Base-by-base conservation (phyloP, 441 rosid species). In the Biscutella laevigata region DNA sequence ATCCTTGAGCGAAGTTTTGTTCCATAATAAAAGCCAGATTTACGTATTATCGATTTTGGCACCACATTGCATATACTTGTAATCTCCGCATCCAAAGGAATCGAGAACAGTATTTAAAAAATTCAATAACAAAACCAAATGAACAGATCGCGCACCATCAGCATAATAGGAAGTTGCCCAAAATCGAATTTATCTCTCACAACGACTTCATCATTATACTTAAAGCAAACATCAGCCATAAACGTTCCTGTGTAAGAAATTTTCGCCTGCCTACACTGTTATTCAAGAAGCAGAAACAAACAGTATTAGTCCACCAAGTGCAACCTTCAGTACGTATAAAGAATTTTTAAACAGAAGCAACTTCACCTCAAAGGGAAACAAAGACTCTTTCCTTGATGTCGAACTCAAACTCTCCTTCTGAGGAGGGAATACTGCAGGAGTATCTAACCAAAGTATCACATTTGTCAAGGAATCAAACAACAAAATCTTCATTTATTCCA, bases 221-320 rank as follows among this genome's bases (percentile, higher is more conserved):
- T 80, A 45, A 86, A 73, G 65, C 71, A 71, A 50, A 88, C 77
- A 48, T 81, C 82, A 1, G 80, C 82, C 71, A 64, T 60, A 41
- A 92, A 73, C 71, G 67, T 67, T 45, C 95, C 97, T 0, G 81
- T 64, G 63, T 92, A 92, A 0, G 98, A 92, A 60, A 66, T 60
- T 70, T 82, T 92, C 0, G 97, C 94, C 51, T 86, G 95, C 26
- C 97, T 71, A 75, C 94, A 83, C 96, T 92, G 78, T 67, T 66
- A 45, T 7, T 11, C 40, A 36, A 57, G 25, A 28, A 43, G 4
- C 57, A 38, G 37, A 64, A 50, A 27, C 2, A 44, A 45, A 43
- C 3, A 2, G 12, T 10, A 30, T 3, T 27, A 65, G 28, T n/a
- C 46, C 53, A 51, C 50, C 44, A 67, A 30, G 46, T 22, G 14